Percentiles rank a stretch among this genome's conserved stretches.
phyloP scores from a whole-genome alignment of 495 filamentous ascomycete species.

The Penicillium bovifimosum region DNA sequence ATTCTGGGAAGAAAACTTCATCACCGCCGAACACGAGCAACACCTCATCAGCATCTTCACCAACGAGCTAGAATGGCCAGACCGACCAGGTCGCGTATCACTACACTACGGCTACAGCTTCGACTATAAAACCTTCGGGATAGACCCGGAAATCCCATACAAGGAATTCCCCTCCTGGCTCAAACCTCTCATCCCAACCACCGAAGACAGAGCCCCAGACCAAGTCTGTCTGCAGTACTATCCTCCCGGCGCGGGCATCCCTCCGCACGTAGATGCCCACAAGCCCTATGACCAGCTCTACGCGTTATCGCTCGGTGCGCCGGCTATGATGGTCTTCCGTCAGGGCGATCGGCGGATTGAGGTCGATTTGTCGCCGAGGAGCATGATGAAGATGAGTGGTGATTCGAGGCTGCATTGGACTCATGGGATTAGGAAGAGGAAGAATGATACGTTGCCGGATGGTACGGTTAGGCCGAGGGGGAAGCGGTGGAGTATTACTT shows the following conservation, averaged over 20 bases:
- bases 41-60: conserved; percentile 31
- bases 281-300: conserved; percentile 38
- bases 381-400: conserved; percentile 36
- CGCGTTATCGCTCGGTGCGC: conserved; percentile 33
- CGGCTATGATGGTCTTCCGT: conserved; percentile 34
- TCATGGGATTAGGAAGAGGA: conserved; percentile 39
- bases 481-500: conserved; percentile 39
- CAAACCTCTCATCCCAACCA: conserved; percentile 31
- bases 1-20: conserved; percentile 32
- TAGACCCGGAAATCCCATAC: conserved; percentile 35
- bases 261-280: conserved; percentile 39
- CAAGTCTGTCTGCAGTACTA: conserved; percentile 43
- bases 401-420: conserved; percentile 40
- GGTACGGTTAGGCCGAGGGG: conserved; percentile 26
- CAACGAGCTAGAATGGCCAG: conserved; percentile 31
- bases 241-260: conserved; percentile 37
- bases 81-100: conserved; percentile 32
- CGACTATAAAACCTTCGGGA: conserved; percentile 40
- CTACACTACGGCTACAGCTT: conserved; percentile 42
- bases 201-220: conserved; percentile 33
- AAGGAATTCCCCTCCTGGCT: conserved; percentile 39
- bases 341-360: conserved; percentile 26
- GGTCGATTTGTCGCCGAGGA: conserved; percentile 31
- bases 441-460: conserved; percentile 32
- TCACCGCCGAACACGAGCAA: conserved; percentile 28